These are phyloP conservation scores for Ophiostoma perfectum DNA, from an alignment of 2,329 filamentous ascomycete species.

Conservation along the genomic window DNA sequence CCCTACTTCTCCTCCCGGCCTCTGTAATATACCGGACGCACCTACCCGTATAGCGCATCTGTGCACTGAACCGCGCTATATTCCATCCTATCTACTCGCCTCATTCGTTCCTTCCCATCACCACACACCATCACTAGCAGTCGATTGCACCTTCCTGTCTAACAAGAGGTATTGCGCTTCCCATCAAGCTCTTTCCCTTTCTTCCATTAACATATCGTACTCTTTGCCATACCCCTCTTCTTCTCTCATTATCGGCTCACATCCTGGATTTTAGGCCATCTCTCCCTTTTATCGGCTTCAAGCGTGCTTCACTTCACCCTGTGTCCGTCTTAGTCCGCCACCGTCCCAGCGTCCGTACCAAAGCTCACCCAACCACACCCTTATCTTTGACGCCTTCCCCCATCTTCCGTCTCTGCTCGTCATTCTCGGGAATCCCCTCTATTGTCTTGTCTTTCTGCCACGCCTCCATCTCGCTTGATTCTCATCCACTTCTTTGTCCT, in stretches of 20 bases:
- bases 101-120: neutral
- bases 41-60: neutral
- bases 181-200: neutral
- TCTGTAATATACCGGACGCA: neutral
- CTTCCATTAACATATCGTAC: neutral
- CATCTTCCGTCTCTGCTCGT: neutral
- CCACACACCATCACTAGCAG: neutral
- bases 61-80: neutral
- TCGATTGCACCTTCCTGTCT: constrained; percentile 3
- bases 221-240: neutral
- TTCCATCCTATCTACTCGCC: neutral
- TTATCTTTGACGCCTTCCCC: constrained; percentile 1
- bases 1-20: too few relatives aligned
- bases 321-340: neutral
- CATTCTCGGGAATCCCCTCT: too few relatives aligned
- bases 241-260: neutral
- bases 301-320: neutral
- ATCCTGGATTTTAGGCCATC: neutral
- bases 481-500: neutral
- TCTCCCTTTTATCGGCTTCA: neutral
- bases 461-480: neutral
- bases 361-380: neutral
- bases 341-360: neutral
- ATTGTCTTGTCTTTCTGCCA: neutral
- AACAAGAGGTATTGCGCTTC: too few relatives aligned